Base-by-base conservation (phyloP, 2,329 filamentous ascomycete genomes). In the Nigrospora oryzae region DNA sequence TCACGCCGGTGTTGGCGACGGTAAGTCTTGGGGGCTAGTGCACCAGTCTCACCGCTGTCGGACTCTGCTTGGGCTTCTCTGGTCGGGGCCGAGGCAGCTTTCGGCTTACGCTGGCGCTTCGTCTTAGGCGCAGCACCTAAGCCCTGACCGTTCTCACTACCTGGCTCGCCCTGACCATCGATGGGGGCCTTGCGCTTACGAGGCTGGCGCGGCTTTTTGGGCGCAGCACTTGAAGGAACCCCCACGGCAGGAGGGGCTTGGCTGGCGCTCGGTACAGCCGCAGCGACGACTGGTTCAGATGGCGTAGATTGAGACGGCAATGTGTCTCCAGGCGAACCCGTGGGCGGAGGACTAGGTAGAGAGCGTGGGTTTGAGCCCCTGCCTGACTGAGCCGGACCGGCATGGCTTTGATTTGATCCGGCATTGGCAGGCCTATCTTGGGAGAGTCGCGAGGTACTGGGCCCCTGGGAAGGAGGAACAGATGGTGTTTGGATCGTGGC, bases 1-100 rank as follows among this genome's bases (percentile, higher is more conserved):
- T 46, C 76, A 70, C 43, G 69, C 64, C 37, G 36, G 13, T 15
- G 63, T 53, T 49, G 67, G 53, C 43, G 55, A 38, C 40, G 57
- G 48, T 41, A 40, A 11, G 30, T 17, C 42, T 56, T 53, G 2
- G 55, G 54, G 6, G 53, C 52, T 28, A 53, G 48, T 40, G 55
- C 39, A 35, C 43, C 46, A 16, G 43, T 46, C 35, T 52, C 49
- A 31, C 51, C 56, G n/a, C 52, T 57, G 36, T 49, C 52, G 2
- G 58, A 31, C 17, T 52, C 49, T 15, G 49, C 35, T 49, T 53
- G 52, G 23, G 47, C 45, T 36, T 46, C 46, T 40, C 56, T 54
- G 8, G 38, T 16, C 12, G 47, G 35, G 8, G 46, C 39, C 14
- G 40, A 30, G 7, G 46, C 35, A 31, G 45, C 50, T 30, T 51